Evolutionary conservation across 1,139 yeast species (phyloP).

Genomic region (Lodderomyces orthopsilosis): DNA sequence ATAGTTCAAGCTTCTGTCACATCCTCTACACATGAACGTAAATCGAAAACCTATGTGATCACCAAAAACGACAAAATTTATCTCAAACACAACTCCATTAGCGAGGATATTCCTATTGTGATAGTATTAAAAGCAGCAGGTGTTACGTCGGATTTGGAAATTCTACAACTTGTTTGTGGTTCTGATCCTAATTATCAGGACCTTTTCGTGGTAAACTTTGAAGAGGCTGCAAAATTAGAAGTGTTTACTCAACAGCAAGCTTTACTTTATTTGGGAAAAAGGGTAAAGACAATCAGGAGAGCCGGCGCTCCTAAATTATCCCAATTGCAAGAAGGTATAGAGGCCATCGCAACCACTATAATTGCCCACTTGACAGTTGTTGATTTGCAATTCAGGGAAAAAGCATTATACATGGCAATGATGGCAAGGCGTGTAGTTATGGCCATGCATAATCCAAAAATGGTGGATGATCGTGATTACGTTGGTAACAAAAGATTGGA

Average conservation of each 20-base stretch:
- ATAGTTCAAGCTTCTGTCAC: constrained; percentile 97
- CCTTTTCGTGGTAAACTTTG: constrained; percentile 86
- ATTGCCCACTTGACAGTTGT: constrained; percentile 91
- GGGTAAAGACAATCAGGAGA: constrained; percentile 90
- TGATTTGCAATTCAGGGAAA: constrained; percentile 86
- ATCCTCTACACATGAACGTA: constrained; percentile 95
- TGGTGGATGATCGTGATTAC: constrained; percentile 97
- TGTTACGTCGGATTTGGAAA: constrained; percentile 85
- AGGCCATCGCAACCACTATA: constrained; percentile 93
- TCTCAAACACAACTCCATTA: constrained; percentile 88
- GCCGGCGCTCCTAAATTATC: constrained; percentile 78
- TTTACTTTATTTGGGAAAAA: constrained; percentile 80
- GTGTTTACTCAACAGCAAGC: constrained; percentile 94
- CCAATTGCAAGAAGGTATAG: constrained; percentile 89
- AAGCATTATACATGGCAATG: constrained; percentile 89
- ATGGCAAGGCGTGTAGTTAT: constrained; percentile 95
- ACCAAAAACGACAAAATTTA: constrained; percentile 88
- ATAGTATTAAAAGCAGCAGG: constrained; percentile 95
- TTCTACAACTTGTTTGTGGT: constrained; percentile 92
- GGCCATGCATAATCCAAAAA: constrained; percentile 92
- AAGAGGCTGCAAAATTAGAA: constrained; percentile 85
- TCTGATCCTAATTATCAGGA: constrained; percentile 85
- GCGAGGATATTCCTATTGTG: constrained; percentile 95
- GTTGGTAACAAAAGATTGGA: constrained; percentile 98
- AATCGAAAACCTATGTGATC: constrained; percentile 92